These are phyloP conservation scores for Candida orba DNA, from an alignment of 805 yeast species.

Conservation along the genomic window DNA sequence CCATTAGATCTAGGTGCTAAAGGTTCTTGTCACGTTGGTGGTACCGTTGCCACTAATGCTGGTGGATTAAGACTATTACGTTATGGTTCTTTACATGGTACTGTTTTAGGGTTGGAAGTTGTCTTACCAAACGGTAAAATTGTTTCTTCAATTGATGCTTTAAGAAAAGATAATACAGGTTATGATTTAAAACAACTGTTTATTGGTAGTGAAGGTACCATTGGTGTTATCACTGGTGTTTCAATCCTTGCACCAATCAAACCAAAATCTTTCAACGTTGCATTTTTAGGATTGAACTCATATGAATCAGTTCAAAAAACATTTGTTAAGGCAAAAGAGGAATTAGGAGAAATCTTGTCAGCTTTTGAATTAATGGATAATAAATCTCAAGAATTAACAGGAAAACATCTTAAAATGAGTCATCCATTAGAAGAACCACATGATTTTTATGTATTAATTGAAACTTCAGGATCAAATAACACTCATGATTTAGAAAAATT, in stretches of 20 bases:
- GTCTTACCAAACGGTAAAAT: constrained; percentile 89
- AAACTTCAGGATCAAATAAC: constrained; percentile 91
- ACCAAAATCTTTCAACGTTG: constrained; percentile 81
- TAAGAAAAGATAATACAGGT: constrained; percentile 94
- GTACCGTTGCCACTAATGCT: constrained; percentile 91
- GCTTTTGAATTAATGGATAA: constrained; percentile 94
- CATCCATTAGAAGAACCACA: constrained; percentile 81
- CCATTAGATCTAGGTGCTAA: constrained; percentile 95
- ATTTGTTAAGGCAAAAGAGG: constrained; percentile 69
- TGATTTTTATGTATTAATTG: constrained; percentile 88
- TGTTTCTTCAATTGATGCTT: constrained; percentile 69
- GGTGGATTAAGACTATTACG: constrained; percentile 86
- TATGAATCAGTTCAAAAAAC: constrained; percentile 81
- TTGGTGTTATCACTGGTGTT: constrained; percentile 86
- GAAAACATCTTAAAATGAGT: constrained; percentile 46
- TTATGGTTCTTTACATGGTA: constrained; percentile 89
- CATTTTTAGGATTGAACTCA: constrained; percentile 73
- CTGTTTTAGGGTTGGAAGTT: constrained; percentile 84
- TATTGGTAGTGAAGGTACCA: constrained; percentile 90
- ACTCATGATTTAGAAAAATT: constrained; percentile 91
- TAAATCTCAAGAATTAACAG: constrained; percentile 58
- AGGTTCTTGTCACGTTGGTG: constrained; percentile 95
- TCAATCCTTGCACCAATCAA: constrained; percentile 86
- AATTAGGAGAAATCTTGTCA: constrained; percentile 76
- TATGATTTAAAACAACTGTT: constrained; percentile 88